Conservation (phyloP, 306 rosid species). For the Cajanus cajan region DNA sequence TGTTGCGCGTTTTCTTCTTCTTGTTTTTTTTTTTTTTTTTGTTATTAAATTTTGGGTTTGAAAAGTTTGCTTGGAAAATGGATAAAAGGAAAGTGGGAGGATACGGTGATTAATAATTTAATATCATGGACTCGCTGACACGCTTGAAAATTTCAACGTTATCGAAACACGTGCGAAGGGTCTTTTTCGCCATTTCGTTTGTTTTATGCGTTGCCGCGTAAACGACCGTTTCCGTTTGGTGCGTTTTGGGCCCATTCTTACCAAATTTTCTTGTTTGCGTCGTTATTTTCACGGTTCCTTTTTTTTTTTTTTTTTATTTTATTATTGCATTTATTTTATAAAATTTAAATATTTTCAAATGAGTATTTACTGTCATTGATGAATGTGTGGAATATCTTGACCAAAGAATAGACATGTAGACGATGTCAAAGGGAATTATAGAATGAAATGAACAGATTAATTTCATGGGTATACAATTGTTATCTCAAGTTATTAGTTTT, state of each 20-base stretch:
- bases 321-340: not conserved
- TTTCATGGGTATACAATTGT: not conserved
- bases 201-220: conserved; percentile 35
- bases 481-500: not conserved
- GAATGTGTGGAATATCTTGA: not conserved
- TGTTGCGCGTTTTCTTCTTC: conserved; percentile 4
- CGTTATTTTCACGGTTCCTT: not conserved
- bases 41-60: not conserved
- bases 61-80: conserved; percentile 26
- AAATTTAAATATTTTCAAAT: not conserved
- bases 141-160: not conserved
- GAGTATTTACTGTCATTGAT: not conserved
- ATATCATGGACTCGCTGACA: not conserved
- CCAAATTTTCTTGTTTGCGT: not conserved
- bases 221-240: conserved; percentile 27
- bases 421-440: not conserved
- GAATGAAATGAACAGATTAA: not conserved
- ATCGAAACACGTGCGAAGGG: conserved; percentile 20
- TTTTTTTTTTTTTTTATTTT: not conserved
- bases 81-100: conserved; percentile 20
- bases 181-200: not conserved
- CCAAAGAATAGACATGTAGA: not conserved
- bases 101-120: not conserved
- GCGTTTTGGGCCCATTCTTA: not conserved
- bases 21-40: not conserved